Base-by-base conservation (phyloP, 176 grass and related monocot species). In the Cocos nucifera region DNA sequence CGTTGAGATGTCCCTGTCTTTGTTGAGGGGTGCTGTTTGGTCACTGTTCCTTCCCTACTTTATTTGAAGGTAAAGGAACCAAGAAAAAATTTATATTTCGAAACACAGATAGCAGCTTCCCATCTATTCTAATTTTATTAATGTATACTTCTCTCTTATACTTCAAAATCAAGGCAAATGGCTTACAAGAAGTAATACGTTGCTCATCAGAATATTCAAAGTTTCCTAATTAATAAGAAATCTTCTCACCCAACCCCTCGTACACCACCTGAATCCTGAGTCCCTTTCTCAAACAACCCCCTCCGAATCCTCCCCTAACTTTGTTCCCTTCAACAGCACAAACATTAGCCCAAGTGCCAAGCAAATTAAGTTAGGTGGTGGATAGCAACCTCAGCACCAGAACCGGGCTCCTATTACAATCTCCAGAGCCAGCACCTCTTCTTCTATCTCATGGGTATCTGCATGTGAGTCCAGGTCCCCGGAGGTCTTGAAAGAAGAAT, bases 31-130 rank as follows among this genome's bases (percentile, higher is more conserved):
- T 39, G 48, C 19, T 35, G 59, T 73, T 73, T 61, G 70, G 28
- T 53, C 48, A 29, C 56, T 72, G 56, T 63, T 51, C 51, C 30
- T 63, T 24, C 28, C 59, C 27, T 56, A 51, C 70, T 63, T 73
- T 73, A 63, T 73, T 73, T 73, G 70, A 49, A 73, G 70, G 19
- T 32, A 56, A 73, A 73, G 59, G 26, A 73, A 73, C 25, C 70
- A 62, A 56, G 20, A 17, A 21, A 63, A 27, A n/a, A 56, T 21
- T 27, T n/a, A 49, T 25, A 17, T 28, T 24, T 63, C 23, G 27
- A 51, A 62, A 54, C 50, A 24, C 19, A 55, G 59, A 73, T 4
- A 73, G 70, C 59, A 63, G 51, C 70, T 52, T 63, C 59, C 6
- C 70, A 63, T 73, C 70, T 56, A 55, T 51, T 57, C 2, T 24